phyloP scores from a whole-genome alignment of 176 grass and related monocot species.

The Lolium rigidum region DNA sequence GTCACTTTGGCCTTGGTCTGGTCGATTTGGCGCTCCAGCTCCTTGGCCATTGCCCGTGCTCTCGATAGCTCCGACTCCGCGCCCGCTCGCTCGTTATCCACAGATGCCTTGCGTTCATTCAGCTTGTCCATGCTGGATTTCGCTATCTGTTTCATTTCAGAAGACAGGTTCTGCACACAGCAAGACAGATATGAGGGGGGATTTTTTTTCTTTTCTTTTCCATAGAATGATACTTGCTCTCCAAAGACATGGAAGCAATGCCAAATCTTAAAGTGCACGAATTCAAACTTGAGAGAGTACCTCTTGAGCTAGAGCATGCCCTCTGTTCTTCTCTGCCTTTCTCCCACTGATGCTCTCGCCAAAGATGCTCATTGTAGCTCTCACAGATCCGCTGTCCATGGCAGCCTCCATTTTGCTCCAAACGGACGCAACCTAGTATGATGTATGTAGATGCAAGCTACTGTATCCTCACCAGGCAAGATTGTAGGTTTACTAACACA shows the following conservation, averaged over 20 bases:
- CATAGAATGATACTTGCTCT: background rate
- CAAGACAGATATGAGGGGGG: background rate
- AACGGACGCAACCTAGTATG: constrained; percentile 14
- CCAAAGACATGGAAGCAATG: constrained; percentile 13
- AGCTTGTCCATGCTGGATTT: constrained; percentile 48
- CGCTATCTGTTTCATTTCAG: constrained; percentile 52
- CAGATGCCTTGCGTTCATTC: constrained; percentile 53
- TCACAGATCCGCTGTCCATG: constrained; percentile 70
- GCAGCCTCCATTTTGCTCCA: constrained; percentile 53
- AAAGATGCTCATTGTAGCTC: constrained; percentile 71
- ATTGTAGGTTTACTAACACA: background rate
- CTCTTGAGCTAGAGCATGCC: constrained; percentile 47
- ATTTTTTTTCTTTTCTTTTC: background rate
- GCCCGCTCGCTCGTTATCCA: constrained; percentile 58
- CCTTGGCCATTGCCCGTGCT: constrained; percentile 47
- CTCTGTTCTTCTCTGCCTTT: constrained; percentile 50
- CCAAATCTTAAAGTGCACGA: background rate
- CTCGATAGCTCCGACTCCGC: constrained; percentile 61
- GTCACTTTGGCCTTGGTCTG: constrained; percentile 48
- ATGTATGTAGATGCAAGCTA: background rate
- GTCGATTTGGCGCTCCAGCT: constrained; percentile 65
- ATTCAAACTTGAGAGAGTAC: constrained; percentile 46
- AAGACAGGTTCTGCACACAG: constrained; percentile 48
- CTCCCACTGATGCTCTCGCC: constrained; percentile 75
- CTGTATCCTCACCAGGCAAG: constrained; percentile 1